phyloP scores from a whole-genome alignment of 2,329 filamentous ascomycete species.

The Cercospora zeina region DNA sequence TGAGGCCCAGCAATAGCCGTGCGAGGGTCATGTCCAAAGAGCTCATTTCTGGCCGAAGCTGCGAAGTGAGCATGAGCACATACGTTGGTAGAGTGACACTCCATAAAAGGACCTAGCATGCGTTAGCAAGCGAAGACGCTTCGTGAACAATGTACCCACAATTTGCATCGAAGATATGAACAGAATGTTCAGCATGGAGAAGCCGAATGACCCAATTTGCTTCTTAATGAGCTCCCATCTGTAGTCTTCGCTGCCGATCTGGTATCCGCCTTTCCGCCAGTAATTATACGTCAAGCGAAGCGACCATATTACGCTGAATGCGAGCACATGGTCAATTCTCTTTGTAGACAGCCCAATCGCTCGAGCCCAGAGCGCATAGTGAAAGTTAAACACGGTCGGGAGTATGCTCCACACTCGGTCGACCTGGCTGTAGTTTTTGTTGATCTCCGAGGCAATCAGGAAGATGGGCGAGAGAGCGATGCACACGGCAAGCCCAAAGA shows the following conservation, averaged over 20 bases:
- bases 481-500: conserved; percentile 71
- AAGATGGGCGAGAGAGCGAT: conserved; percentile 70
- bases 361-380: conserved; percentile 82
- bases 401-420: conserved; percentile 90
- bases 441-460: conserved; percentile 76
- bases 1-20: conserved; percentile 56
- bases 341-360: conserved; percentile 68
- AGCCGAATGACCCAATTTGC: conserved; percentile 62
- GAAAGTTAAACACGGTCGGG: conserved; percentile 80
- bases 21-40: conserved; percentile 61
- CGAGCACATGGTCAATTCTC: conserved; percentile 70
- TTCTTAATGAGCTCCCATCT: conserved; percentile 78
- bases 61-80: conserved; percentile 69
- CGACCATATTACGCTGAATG: conserved; percentile 70
- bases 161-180: conserved; percentile 83
- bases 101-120: conserved; percentile 68
- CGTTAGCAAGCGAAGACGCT: conserved; percentile 18
- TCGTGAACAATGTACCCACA: conserved; percentile 39
- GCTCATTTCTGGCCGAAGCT: conserved; percentile 55
- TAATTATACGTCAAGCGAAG: conserved; percentile 86
- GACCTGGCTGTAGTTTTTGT: conserved; percentile 94
- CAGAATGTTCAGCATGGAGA: conserved; percentile 82
- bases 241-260: conserved; percentile 88
- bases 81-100: conserved; percentile 80
- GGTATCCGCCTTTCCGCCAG: conserved; percentile 91